phyloP scores from a whole-genome alignment of 345 rosid genomes.

The Euphorbia tirucalli region DNA sequence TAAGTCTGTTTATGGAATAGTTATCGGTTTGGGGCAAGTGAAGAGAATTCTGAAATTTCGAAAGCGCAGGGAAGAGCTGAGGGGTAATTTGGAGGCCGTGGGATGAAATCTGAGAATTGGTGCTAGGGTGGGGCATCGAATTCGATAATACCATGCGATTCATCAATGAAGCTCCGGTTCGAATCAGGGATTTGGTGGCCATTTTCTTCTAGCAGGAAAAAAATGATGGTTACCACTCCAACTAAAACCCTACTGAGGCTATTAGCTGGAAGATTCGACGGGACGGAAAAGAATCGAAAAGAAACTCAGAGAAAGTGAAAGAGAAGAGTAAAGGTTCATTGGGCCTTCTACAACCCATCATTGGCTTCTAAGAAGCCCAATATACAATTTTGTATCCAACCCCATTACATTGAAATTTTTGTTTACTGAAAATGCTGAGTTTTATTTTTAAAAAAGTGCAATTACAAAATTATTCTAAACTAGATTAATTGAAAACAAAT shows the following conservation, averaged over 20 bases:
- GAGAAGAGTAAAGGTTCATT: not conserved
- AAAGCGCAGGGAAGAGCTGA: conserved; percentile 57
- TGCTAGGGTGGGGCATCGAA: conserved; percentile 34
- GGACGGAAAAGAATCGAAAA: too few relatives aligned
- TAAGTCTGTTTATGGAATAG: not conserved
- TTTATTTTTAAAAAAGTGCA: too few relatives aligned
- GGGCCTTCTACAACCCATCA: not conserved
- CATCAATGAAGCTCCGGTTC: conserved; percentile 62
- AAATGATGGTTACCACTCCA: too few relatives aligned
- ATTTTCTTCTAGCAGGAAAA: conserved; percentile 32
- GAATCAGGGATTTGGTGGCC: conserved; percentile 71
- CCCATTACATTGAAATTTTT: too few relatives aligned
- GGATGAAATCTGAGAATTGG: conserved; percentile 24
- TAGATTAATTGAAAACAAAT: too few relatives aligned
- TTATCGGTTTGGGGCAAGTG: conserved; percentile 38
- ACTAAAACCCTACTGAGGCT: conserved; percentile 10
- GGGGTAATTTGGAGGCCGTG: conserved; percentile 41
- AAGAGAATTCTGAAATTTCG: conserved; percentile 39
- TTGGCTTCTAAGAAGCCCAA: not conserved
- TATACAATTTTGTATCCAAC: too few relatives aligned
- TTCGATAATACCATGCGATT: conserved; percentile 44
- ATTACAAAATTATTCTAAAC: too few relatives aligned
- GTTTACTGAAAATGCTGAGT: too few relatives aligned
- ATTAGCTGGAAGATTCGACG: not conserved
- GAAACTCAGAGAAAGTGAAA: too few relatives aligned